Evolutionary conservation across 352 stramenopile species (phyloP), one percentile per base, ranked within the genome.

Genomic region (Pilasporangium apinafurcum): DNA sequence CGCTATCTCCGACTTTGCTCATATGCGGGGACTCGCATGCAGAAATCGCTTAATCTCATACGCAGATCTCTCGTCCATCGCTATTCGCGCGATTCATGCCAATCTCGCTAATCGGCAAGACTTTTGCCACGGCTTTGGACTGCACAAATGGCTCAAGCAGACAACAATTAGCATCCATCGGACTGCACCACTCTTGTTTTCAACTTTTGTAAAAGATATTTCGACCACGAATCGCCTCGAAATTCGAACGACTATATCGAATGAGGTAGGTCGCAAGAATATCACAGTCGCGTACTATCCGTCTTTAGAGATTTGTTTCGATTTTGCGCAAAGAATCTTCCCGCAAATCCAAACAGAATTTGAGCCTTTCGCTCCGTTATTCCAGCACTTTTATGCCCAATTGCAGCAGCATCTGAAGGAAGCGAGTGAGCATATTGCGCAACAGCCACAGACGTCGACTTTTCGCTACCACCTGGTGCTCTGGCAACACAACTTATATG

Each of bases 81-180:
- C 47, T 7, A 65, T 89, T 18, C 65, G 59, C 7, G 51, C 59
- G 1, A 68, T 89, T n/a, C 68, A 86, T 44, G 33, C 27, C 1
- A 85, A 85, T 27, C 22, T 69, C 2, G 30, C 54, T 0, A 21
- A 21, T 2, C 37, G 56, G 5, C 48, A 53, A 5, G 20, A 24
- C 3, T 57, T 78, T n/a, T 88, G 76, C 44, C 29, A 51, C 16
- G 58, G 58, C 8, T 83, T 80, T 21, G 59, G 69, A 29, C 33
- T 36, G 2, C 22, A 53, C 12, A 57, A 46, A 6, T 87, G 74
- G 74, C 31, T 63, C 22, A 68, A 68, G 32, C 2, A 36, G 6
- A 26, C 26, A 8, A 12, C 14, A 17, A 25, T 32, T 16, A 24
- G 12, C 5, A 1, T 8, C 4, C 13, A 5, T 2, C 22, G 29